Evolutionary conservation across 1,284 basidiomycete species (phyloP), one percentile per base, ranked within the genome.

Genomic region (Crucibulum parvulum): DNA sequence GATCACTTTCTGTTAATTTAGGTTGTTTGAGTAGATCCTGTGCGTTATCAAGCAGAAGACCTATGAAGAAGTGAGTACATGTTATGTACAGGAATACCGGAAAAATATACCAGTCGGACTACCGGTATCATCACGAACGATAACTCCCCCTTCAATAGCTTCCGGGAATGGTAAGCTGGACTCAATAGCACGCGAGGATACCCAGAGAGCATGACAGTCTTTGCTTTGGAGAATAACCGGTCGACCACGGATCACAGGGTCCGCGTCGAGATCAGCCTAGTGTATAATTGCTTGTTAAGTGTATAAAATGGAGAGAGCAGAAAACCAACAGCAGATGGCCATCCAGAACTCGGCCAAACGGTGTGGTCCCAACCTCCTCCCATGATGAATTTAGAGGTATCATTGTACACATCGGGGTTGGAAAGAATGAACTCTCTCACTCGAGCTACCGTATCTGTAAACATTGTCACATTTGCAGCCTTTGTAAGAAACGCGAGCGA

Each of bases 321-420:
- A 10, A 9, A 10, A 50, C 47, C 9, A 18, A 50, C 47, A 24
- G 47, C 11, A 18, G 47, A 89, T 11, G 96, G 95, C 82, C 91
- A 95, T 39, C 80, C 77, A 52, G 83, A 78, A 18, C 76, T 78
- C 1, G 85, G 77, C 91, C 90, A 92, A 53, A 82, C 77, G 10
- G 94, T 97, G 75, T 98, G 95, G 73, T 98, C 94, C 95, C 95
- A 98, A 4, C 94, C 95, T 73, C 92, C 88, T 1, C 95, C 95
- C 61, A 90, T 84, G 38, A 97, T 84, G 75, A 89, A 90, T 57
- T 84, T 86, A 11, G 85, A 82, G 35, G 78, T 82, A 66, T 90
- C 81, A 45, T 78, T 77, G 37, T 80, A 72, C 24, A 90, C 72
- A 52, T 88, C 84, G 0, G 83, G 82, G 63, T 88, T 82, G 16